Evolutionary conservation across 2,329 filamentous ascomycete genomes (phyloP), one percentile per base, ranked within the genome.

Genomic region (Cercospora nicotianae): DNA sequence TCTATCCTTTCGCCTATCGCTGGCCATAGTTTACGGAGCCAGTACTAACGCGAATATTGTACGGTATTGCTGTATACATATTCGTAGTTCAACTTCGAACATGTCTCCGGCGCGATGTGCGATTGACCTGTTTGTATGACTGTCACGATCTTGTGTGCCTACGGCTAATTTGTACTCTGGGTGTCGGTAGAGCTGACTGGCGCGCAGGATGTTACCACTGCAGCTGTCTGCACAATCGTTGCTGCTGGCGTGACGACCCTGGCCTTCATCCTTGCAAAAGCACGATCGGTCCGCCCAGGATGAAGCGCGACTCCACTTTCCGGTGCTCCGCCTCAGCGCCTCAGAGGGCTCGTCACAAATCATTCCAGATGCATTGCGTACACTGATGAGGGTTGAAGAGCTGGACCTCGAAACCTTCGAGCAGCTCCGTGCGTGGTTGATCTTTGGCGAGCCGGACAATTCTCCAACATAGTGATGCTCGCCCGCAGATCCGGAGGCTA

Each of bases 251-350:
- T 26, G 55, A 13, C 55, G 30, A 20, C 28, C 28, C 55, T 59
- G 16, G 31, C 55, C 28, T 59, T 36, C 7, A 36, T 23, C 55
- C 55, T 36, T 33, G 55, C 55, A 59, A 20, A 13, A 33, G 48
- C 23, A 30, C 23, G 48, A 53, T 53, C 23, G 48, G 48, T 28
- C 48, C 23, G 48, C 3, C 23, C 5, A 59, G 31, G 31, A 59
- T 59, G 55, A 59, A 59, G 55, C 55, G 55, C 55, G 55, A 59
- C 55, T 59, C 55, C 55, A 59, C 55, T 33, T 33, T 59, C 55
- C 55, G 55, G 55, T 23, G 30, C 12, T 31, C 55, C 55, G 55
- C 55, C 30, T 53, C 3, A 26, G 18, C 26, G 16, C 55, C 28
- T 20, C n/a, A 9, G 18, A 36, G 55, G 7, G 30, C 5, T 10